Conservation (phyloP, 2,329 filamentous ascomycete genomes). For the Ophioceras dolichostomum region DNA sequence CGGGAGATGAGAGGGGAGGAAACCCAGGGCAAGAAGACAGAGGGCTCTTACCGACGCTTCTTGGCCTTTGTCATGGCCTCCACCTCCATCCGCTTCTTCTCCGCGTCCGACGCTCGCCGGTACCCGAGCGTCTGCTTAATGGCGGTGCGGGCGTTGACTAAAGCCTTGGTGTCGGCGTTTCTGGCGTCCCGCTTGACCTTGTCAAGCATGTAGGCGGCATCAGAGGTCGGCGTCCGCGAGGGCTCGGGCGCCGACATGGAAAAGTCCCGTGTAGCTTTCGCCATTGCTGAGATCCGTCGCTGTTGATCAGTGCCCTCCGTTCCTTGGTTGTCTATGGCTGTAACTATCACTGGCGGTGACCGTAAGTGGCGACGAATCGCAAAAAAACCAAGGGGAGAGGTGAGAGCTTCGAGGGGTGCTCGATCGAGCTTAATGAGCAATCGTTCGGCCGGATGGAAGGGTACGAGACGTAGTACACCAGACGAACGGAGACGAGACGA, state of each 20-base stretch:
- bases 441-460: too few relatives aligned
- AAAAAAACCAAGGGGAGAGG: too few relatives aligned
- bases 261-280: background rate
- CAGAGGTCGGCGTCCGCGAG: background rate
- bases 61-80: conserved; percentile 5
- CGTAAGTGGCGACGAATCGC: too few relatives aligned
- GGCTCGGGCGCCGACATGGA: background rate
- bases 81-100: conserved; percentile 4
- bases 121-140: conserved; percentile 4
- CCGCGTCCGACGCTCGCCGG: conserved; percentile 1
- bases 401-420: too few relatives aligned
- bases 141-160: conserved; percentile 4
- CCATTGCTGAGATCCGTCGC: background rate
- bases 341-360: too few relatives aligned
- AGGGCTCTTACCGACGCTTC: conserved; percentile 5
- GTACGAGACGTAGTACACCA: too few relatives aligned
- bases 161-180: conserved; percentile 8
- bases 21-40: too few relatives aligned
- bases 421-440: too few relatives aligned
- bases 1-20: too few relatives aligned
- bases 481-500: too few relatives aligned
- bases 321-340: too few relatives aligned
- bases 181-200: conserved; percentile 3
- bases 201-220: background rate
- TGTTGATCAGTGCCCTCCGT: too few relatives aligned